Evolutionary conservation across 2,329 filamentous ascomycete species (phyloP), one percentile per base, ranked within the genome.

Genomic region (Aspergillus udagawae): DNA sequence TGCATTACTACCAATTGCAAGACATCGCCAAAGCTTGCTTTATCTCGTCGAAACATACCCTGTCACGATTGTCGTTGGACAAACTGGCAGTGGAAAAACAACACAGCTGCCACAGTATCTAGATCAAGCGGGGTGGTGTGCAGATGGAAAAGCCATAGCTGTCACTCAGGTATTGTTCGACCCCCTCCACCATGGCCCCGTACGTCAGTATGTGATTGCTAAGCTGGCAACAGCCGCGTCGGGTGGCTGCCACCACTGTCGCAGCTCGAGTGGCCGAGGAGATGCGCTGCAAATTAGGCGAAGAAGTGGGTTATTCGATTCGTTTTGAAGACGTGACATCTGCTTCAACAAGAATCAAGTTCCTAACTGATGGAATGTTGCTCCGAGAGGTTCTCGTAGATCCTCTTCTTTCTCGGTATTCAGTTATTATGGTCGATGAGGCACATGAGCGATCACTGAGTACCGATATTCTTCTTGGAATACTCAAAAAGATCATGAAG

Each of bases 391-490:
- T 93, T 28, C 82, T 99, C 4, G 90, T 97, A 3, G 94, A 99
- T 73, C 94, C 94, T 12, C 77, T 97, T 3, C 77, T 99, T 38
- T 94, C 90, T 21, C 84, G 91, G 10, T 99, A 99, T 72, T 95
- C 92, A 0, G 89, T 96, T 48, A 91, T 99, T 66, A 97, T 99
- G 91, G 89, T 99, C 7, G 94, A 99, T 70, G 93, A 97, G 75
- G 94, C 93, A 6, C 94, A 99, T 70, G 93, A 97, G 75, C 83
- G 94, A 54, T 96, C 92, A 51, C 83, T 97, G 58, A 95, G 91
- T 72, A 96, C 92, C 0, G 94, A 99, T 69, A 85, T 99, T 12
- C 80, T 97, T 7, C 82, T 99, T 3, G 93, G 94, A 0, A 79
- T 97, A 14, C 75, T 99, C 42, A 97, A 96, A 73, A 97, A 97